phyloP scores from a whole-genome alignment of 2,329 filamentous ascomycete genomes.

The Arthrobotrys pseudoclavata region DNA sequence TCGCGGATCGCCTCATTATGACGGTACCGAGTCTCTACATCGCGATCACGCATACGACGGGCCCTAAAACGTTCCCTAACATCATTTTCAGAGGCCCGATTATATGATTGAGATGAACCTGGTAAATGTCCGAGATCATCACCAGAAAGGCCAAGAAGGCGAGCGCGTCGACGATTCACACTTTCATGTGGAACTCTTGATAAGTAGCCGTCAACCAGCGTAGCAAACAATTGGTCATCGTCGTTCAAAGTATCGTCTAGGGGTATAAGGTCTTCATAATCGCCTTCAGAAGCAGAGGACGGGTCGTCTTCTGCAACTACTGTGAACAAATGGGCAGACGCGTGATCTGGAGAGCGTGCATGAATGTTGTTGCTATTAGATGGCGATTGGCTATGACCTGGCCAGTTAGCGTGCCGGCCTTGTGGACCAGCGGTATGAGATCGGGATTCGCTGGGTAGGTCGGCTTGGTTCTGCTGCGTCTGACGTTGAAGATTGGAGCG shows the following conservation, averaged over 20 bases:
- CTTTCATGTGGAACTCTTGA: conserved; percentile 24
- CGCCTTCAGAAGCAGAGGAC: conserved; percentile 50
- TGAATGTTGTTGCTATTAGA: conserved; percentile 3
- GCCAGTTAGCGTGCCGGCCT: conserved; percentile 36
- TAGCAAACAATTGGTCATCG: conserved; percentile 41
- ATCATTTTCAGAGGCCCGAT: conserved; percentile 21
- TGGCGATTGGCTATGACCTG: conserved; percentile 16
- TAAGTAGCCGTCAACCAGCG: conserved; percentile 38
- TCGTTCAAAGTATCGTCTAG: conserved; percentile 30
- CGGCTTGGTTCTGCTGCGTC: conserved; percentile 34
- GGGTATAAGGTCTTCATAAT: conserved; percentile 54
- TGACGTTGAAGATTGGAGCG: conserved; percentile 47
- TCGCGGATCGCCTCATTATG: conserved; percentile 52
- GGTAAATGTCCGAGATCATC: conserved; percentile 22
- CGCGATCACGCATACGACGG: conserved; percentile 46
- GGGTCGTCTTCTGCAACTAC: conserved; percentile 41
- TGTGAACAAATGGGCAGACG: conserved; percentile 22
- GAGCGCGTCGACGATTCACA: conserved; percentile 31
- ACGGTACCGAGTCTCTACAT: conserved; percentile 30
- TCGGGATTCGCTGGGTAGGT: neutral
- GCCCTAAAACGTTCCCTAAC: conserved; percentile 22
- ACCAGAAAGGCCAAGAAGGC: conserved; percentile 27
- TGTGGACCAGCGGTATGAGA: neutral
- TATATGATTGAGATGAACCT: neutral
- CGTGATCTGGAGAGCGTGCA: conserved; percentile 35